Conservation (phyloP, 23 red algal genomes). For the Agarophyton chilense region DNA sequence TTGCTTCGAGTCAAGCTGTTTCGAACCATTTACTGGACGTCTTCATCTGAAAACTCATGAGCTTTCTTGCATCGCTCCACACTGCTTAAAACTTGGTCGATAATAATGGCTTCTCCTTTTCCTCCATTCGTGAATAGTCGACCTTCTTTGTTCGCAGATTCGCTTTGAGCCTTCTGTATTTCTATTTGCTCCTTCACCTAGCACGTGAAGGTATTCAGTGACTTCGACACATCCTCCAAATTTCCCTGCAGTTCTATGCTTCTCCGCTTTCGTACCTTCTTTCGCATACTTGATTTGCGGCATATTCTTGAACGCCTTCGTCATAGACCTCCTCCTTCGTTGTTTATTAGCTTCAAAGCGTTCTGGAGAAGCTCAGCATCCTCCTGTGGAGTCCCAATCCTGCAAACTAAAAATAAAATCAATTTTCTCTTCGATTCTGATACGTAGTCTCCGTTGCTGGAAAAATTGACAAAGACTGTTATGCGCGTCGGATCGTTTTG, state of each 20-base stretch:
- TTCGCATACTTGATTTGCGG: not conserved
- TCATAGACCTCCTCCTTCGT: not conserved
- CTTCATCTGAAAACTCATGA: not conserved
- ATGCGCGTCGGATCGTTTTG: conserved; percentile 9
- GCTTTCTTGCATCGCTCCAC: not conserved
- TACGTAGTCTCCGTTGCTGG: not conserved
- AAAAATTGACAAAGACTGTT: not conserved
- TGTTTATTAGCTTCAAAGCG: not conserved
- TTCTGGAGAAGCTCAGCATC: not conserved
- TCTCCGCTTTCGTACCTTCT: not conserved
- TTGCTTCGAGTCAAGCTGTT: not conserved
- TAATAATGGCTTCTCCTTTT: not conserved
- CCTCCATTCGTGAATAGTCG: not conserved
- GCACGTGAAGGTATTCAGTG: not conserved
- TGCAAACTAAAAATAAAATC: not conserved
- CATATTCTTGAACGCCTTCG: not conserved
- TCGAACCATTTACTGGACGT: not conserved
- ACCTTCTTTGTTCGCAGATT: not conserved
- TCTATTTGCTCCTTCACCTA: not conserved
- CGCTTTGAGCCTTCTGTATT: not conserved
- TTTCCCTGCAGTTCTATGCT: not conserved
- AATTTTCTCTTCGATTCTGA: not conserved
- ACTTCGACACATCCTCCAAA: not conserved
- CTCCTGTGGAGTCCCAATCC: not conserved
- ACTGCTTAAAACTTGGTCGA: not conserved